Conservation (phyloP, 2,329 filamentous ascomycete species). For the Fusarium ambrosium region DNA sequence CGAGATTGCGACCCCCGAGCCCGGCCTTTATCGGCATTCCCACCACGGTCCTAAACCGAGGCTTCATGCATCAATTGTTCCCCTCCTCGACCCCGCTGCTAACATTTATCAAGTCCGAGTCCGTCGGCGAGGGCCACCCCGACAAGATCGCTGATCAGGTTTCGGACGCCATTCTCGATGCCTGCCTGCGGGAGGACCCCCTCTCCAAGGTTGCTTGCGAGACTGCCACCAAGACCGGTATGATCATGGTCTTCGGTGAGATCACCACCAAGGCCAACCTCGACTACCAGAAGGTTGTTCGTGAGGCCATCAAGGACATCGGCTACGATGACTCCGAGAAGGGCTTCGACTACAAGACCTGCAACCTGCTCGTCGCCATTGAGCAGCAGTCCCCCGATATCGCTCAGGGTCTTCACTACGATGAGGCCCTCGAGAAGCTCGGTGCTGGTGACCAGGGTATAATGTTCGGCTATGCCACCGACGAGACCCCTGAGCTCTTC, state of each 20-base stretch:
- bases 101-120: slow-evolving; percentile 75
- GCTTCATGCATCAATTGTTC: slow-evolving; percentile 5
- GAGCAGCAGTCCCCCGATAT: slow-evolving; percentile 99
- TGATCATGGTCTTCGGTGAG: slow-evolving; percentile 99
- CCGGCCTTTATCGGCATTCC: slow-evolving; percentile 6
- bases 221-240: slow-evolving; percentile 99
- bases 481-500: slow-evolving; percentile 97
- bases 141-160: slow-evolving; percentile 99
- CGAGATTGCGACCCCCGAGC: slow-evolving; percentile 7
- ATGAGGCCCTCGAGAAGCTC: slow-evolving; percentile 96
- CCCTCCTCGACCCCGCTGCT: slow-evolving; percentile 35
- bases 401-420: slow-evolving; percentile 98
- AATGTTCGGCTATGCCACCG: slow-evolving; percentile 99
- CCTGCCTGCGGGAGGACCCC: slow-evolving; percentile 93
- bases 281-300: slow-evolving; percentile 99
- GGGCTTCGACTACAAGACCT: slow-evolving; percentile 99
- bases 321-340: slow-evolving; percentile 97
- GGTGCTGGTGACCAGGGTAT: slow-evolving; percentile 99
- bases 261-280: slow-evolving; percentile 96
- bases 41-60: slow-evolving; percentile 13
- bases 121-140: slow-evolving; percentile 90
- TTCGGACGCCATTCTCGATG: slow-evolving; percentile 98
- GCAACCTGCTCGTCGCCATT: slow-evolving; percentile 97
- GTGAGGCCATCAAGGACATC: slow-evolving; percentile 95
- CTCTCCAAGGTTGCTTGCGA: slow-evolving; percentile 99